A percentile compares a stretch with the other conserved stretches of the same genome.
Evolutionary conservation across 2,329 filamentous ascomycete genomes (phyloP).

Genomic region (Xenosphaeropsis pyriputrescens): DNA sequence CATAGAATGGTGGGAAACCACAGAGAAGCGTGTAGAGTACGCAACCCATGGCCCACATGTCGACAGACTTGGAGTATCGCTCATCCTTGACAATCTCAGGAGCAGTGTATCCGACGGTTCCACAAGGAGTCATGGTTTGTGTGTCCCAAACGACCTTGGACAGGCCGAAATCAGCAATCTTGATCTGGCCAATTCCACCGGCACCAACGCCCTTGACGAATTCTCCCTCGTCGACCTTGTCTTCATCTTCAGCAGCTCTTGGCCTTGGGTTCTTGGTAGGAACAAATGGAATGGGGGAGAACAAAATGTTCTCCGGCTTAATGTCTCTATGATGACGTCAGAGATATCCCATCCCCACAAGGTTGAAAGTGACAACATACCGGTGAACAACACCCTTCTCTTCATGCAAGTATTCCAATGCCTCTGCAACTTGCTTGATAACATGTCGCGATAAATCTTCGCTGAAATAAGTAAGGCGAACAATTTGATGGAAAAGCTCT

Average conservation of each 20-base stretch:
- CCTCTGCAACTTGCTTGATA: slow-evolving; percentile 88
- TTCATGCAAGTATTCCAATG: slow-evolving; percentile 86
- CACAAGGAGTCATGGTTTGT: slow-evolving; percentile 98
- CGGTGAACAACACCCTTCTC: slow-evolving; percentile 92
- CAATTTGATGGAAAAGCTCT: slow-evolving; percentile 96
- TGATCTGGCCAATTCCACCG: slow-evolving; percentile 87
- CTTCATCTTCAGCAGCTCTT: slow-evolving; percentile 77
- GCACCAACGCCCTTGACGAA: slow-evolving; percentile 70
- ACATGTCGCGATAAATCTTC: slow-evolving; percentile 90
- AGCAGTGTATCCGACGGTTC: slow-evolving; percentile 93
- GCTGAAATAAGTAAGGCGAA: slow-evolving; percentile 95
- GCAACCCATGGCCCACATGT: slow-evolving; percentile 98
- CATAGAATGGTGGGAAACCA: slow-evolving; percentile 96
- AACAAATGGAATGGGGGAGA: slow-evolving; percentile 71
- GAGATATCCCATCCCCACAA: slow-evolving; percentile 3
- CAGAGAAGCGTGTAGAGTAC: slow-evolving; percentile 94
- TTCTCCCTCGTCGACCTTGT: slow-evolving; percentile 94
- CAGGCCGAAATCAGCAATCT: slow-evolving; percentile 94
- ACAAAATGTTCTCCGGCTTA: slow-evolving; percentile 94
- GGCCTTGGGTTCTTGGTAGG: slow-evolving; percentile 72
- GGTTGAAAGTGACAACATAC: slow-evolving; percentile 35
- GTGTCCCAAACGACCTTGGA: slow-evolving; percentile 98
- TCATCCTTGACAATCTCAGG: slow-evolving; percentile 99
- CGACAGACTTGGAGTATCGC: slow-evolving; percentile 94
- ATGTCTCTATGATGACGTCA: slow-evolving; percentile 58